phyloP scores from a whole-genome alignment of 345 rosid genomes.

The Rhodamnia argentea region DNA sequence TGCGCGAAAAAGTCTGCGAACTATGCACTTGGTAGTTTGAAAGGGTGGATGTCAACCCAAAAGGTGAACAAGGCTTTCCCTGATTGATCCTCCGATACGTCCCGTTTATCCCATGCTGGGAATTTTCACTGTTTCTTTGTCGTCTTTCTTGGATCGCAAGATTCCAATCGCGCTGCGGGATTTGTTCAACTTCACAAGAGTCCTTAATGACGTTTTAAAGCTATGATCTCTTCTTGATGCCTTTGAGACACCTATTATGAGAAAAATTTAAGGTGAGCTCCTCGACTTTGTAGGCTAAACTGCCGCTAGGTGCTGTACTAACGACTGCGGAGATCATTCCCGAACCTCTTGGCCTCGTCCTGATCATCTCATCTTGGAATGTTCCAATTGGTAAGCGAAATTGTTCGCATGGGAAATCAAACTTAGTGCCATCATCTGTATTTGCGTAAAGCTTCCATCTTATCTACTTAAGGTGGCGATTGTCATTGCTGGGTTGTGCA shows the following conservation, averaged over 20 bases:
- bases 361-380: slow-evolving; percentile 60
- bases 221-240: not conserved
- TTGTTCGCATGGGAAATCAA: not conserved
- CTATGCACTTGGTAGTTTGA: slow-evolving; percentile 21
- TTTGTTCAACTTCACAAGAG: not conserved
- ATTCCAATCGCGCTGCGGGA: not conserved
- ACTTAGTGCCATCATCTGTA: not conserved
- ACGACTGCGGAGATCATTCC: slow-evolving; percentile 42
- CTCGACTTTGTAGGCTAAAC: slow-evolving; percentile 29
- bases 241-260: not conserved
- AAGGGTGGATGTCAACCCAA: slow-evolving; percentile 43
- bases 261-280: not conserved
- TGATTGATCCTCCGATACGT: not conserved
- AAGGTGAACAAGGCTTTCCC: slow-evolving; percentile 16
- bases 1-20: slow-evolving; percentile 24
- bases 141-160: not conserved
- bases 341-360: slow-evolving; percentile 58
- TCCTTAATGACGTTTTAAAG: not conserved
- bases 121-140: not conserved
- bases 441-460: not conserved
- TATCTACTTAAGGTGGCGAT: not conserved
- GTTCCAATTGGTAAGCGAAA: slow-evolving; percentile 39
- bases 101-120: not conserved
- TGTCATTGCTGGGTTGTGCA: not conserved
- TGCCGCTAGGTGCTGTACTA: slow-evolving; percentile 37